A percentile compares a stretch with the other conserved stretches of the same genome.
phyloP scores from a whole-genome alignment of 1,139 yeast species.

The Debaryomycetaceae sp. region DNA sequence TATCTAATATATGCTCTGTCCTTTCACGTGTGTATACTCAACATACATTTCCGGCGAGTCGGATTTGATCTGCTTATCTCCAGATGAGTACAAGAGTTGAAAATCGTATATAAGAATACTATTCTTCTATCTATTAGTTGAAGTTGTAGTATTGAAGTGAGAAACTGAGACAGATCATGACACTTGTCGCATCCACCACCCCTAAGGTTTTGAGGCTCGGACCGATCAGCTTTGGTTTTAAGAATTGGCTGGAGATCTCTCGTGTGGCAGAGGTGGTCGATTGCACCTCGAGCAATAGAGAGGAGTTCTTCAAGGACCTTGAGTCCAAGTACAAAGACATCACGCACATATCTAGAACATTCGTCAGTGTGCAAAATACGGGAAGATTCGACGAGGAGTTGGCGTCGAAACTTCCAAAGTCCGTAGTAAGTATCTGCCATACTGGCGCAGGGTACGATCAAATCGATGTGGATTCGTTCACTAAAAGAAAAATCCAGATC shows the following conservation, averaged over 20 bases:
- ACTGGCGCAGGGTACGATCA: constrained; percentile 96
- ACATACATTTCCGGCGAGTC: not conserved
- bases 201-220: constrained; percentile 64
- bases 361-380: constrained; percentile 44
- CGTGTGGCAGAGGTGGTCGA: constrained; percentile 50
- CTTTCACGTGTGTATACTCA: no score
- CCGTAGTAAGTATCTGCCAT: constrained; percentile 67
- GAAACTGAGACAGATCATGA: constrained; percentile 7
- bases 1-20: no score
- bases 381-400: constrained; percentile 78
- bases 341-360: constrained; percentile 51
- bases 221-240: constrained; percentile 46
- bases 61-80: not conserved
- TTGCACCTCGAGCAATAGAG: constrained; percentile 42
- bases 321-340: constrained; percentile 46
- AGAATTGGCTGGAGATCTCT: constrained; percentile 52
- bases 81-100: not conserved
- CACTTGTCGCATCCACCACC: constrained; percentile 14
- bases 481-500: constrained; percentile 53
- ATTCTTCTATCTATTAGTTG: not conserved
- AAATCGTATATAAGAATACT: not conserved
- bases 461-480: constrained; percentile 54
- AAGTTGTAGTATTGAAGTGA: not conserved
- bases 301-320: constrained; percentile 50
- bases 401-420: constrained; percentile 52